Percentiles rank a stretch among this genome's conserved stretches.
phyloP scores from a whole-genome alignment of 2,329 filamentous ascomycete species.

The Colletotrichum orbiculare region DNA sequence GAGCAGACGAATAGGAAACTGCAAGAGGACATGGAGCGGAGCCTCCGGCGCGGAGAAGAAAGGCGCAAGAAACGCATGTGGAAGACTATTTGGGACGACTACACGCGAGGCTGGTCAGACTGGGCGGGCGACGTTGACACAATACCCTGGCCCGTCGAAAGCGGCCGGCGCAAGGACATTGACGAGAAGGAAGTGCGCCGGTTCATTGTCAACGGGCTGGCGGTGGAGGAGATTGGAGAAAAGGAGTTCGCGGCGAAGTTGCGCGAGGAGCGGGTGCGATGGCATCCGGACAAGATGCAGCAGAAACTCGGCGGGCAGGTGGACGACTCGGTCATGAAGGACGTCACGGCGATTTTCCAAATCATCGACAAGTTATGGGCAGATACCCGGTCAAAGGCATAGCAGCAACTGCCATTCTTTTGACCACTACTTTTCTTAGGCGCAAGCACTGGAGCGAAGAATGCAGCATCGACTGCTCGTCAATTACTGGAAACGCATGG shows the following conservation, averaged over 20 bases:
- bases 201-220: slow-evolving; percentile 71
- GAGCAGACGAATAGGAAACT: slow-evolving; percentile 55
- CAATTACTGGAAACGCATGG: no score
- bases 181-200: slow-evolving; percentile 69
- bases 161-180: slow-evolving; percentile 67
- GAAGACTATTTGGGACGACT: slow-evolving; percentile 72
- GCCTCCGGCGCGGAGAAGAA: slow-evolving; percentile 73
- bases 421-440: slow-evolving; percentile 16
- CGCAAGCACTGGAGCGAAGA: slow-evolving; percentile 11
- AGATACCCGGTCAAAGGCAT: slow-evolving; percentile 58
- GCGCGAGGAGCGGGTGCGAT: slow-evolving; percentile 88
- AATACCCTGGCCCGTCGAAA: slow-evolving; percentile 79
- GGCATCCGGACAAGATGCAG: slow-evolving; percentile 99
- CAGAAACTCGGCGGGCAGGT: slow-evolving; percentile 83
- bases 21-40: slow-evolving; percentile 73
- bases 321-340: slow-evolving; percentile 76
- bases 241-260: slow-evolving; percentile 63
- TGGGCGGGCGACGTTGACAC: slow-evolving; percentile 58
- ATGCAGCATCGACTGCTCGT: no score
- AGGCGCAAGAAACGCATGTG: slow-evolving; percentile 66
- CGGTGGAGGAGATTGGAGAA: slow-evolving; percentile 55
- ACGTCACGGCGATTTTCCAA: slow-evolving; percentile 92
- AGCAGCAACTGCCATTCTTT: background rate
- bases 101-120: slow-evolving; percentile 70
- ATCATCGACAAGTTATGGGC: slow-evolving; percentile 85